phyloP scores from a whole-genome alignment of 352 stramenopile species.

The Globisporangium splendens region DNA sequence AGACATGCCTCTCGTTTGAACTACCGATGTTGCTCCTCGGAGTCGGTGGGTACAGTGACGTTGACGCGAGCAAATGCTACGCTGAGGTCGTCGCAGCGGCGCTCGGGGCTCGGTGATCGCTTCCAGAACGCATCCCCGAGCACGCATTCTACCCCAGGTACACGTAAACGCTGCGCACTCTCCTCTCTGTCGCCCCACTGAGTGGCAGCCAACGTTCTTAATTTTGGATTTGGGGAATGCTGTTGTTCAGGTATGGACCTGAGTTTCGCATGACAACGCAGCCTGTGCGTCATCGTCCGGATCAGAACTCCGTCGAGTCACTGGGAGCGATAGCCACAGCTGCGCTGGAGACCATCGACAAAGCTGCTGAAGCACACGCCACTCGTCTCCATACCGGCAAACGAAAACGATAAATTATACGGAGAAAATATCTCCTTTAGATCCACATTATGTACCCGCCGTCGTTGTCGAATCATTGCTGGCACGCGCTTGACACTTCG shows the following conservation, averaged over 20 bases:
- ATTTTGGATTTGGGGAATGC: neutral
- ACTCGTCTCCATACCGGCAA: too few relatives aligned
- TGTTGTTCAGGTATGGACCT: conserved; percentile 8
- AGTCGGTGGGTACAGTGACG: conserved; percentile 63
- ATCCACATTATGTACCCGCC: too few relatives aligned
- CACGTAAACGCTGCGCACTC: neutral
- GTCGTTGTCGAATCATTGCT: too few relatives aligned
- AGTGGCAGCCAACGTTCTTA: neutral
- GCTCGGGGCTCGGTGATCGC: conserved; percentile 20
- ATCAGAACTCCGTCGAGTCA: conserved; percentile 4
- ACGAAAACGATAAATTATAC: too few relatives aligned
- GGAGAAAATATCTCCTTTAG: too few relatives aligned
- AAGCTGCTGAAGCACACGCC: neutral
- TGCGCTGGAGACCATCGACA: conserved; percentile 9
- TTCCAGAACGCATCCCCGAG: conserved; percentile 39
- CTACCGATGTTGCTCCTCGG: conserved; percentile 54
- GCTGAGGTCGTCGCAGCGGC: conserved; percentile 46
- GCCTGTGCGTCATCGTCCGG: conserved; percentile 8
- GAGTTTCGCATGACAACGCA: conserved; percentile 10
- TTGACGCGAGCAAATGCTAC: conserved; percentile 48
- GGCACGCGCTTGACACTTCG: too few relatives aligned
- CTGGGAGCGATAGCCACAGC: neutral
- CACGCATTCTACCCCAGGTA: conserved; percentile 59
- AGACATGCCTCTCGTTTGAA: conserved; percentile 27
- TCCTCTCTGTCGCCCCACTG: too few relatives aligned